These are phyloP conservation scores for Trichosporon asahii DNA, from an alignment of 1,284 basidiomycete genomes.

Conservation along the genomic window DNA sequence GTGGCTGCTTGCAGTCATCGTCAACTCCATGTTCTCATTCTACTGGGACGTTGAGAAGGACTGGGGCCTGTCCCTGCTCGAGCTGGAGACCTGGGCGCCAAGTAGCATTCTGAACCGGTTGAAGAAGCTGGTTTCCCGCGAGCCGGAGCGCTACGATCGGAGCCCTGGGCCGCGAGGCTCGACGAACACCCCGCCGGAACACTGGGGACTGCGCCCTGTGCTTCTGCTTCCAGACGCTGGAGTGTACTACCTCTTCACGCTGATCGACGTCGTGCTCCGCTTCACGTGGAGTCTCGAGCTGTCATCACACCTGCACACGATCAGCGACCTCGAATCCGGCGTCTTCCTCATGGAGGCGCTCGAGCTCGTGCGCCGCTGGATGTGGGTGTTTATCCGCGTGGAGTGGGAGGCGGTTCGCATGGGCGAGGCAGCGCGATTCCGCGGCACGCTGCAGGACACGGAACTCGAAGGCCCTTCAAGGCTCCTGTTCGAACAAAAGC, in stretches of 20 bases:
- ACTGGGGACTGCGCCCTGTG: slow-evolving; percentile 66
- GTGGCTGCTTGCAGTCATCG: slow-evolving; percentile 77
- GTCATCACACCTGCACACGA: slow-evolving; percentile 78
- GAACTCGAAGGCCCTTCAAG: slow-evolving; percentile 15
- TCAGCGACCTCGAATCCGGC: slow-evolving; percentile 73
- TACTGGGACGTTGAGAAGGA: slow-evolving; percentile 99
- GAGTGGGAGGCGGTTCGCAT: slow-evolving; percentile 87
- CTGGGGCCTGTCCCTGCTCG: slow-evolving; percentile 85
- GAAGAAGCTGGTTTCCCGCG: neutral
- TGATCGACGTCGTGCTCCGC: slow-evolving; percentile 82
- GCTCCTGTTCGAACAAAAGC: slow-evolving; percentile 25
- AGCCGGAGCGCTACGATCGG: slow-evolving; percentile 2
- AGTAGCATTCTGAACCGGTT: neutral
- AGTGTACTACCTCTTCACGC: slow-evolving; percentile 79
- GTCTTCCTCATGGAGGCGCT: slow-evolving; percentile 89
- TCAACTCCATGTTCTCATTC: slow-evolving; percentile 93
- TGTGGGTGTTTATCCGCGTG: slow-evolving; percentile 94
- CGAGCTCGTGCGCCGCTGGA: slow-evolving; percentile 84
- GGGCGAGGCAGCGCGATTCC: slow-evolving; percentile 40
- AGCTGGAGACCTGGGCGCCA: slow-evolving; percentile 50
- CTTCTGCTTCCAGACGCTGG: slow-evolving; percentile 70
- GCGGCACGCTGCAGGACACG: slow-evolving; percentile 7
- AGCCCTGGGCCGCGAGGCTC: slow-evolving; percentile 16
- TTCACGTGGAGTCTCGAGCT: slow-evolving; percentile 94
- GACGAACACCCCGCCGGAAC: slow-evolving; percentile 41